Base-by-base conservation (phyloP, 495 filamentous ascomycete species). In the Cladorrhinum samala region DNA sequence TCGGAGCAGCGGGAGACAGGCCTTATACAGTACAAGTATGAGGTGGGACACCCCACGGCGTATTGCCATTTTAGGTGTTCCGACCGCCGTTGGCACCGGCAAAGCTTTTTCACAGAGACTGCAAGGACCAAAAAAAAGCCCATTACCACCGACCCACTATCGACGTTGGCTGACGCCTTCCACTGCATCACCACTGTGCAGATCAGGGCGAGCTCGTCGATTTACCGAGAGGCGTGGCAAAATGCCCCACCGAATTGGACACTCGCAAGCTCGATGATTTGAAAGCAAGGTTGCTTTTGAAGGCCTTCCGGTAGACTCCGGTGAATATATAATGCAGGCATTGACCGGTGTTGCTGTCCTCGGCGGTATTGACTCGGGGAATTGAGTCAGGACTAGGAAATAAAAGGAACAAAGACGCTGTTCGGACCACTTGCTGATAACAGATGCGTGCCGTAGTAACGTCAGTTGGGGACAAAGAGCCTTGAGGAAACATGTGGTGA, bases 1-100 rank as follows among this genome's bases (percentile, higher is more conserved):
- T 53, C 33, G 46, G 43, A 44, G 42, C n/a, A 52, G 30, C 51
- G 40, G 8, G 51, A 33, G 6, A 33, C 51, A 30, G 50, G 18
- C 9, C 14, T 53, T 38, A 6, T 47, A 0, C 46, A 14, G 27
- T 47, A 17, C 9, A 42, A 21, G 13, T 47, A 0, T 13, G n/a
- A n/a, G n/a, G n/a, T 33, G 27, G 11, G 11, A 53, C 27, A 13
- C 16, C 4, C 36, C 9, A 16, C 2, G 24, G 30, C 21, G 46
- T 53, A 23, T 53, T 33, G 11, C 27, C 27, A 5, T 33, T 33
- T 33, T 33, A 33, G 27, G 27, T 6, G 27, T 6, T 47, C 30
- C 41, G 13, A 14, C n/a, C n/a, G 11, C 27, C 27, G 27, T 33
- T 33, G 41, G 20, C 18, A 19, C 9, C 7, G 11, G 11, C 16